Evolutionary conservation across 2,329 filamentous ascomycete genomes (phyloP), one percentile per base, ranked within the genome.

Genomic region (Diaporthe amygdali): DNA sequence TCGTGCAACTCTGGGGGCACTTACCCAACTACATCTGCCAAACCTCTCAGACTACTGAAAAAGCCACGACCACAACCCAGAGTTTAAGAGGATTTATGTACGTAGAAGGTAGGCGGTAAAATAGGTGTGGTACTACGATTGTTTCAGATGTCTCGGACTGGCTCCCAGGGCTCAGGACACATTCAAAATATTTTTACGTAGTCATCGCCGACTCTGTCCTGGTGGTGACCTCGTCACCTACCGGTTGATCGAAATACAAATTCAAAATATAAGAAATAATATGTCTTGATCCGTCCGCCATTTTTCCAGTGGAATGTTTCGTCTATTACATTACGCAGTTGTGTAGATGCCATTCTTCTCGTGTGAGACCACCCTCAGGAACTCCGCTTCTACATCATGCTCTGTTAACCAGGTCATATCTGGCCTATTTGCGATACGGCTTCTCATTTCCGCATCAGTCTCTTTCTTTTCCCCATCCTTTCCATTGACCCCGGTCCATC

Each of bases 381-480:
- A 85, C 10, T 81, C 78, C 15, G 75, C 74, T 56, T 82, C 78
- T 9, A 85, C 83, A 74, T 86, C 82, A 75, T 86, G 84, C 71
- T 85, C 83, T n/a, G 81, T 82, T 27, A 86, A 78, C 84, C 84
- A 86, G 20, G 74, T 77, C 8, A 80, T 79, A 68, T 84, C 79
- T 2, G 77, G 75, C 5, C 83, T 77, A 20, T 73, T 78, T 22
- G 71, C 76, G 72, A 85, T 81, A 67, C 81, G 77, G 1, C 73
- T 47, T 61, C 80, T 73, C 46, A 85, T 72, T 51, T 80, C 76
- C 54, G 79, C 79, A 27, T 86, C 83, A 4, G 80, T 82, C 72
- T 83, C 80, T 14, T 37, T 15, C 1, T 30, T 56, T 1, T 17
- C 52, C 3, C 27, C 39, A 3, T 41, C 27, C 3, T 12, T 44